Conservation (phyloP, 108 stramenopile species). For the Cyclotella distinguenda region DNA sequence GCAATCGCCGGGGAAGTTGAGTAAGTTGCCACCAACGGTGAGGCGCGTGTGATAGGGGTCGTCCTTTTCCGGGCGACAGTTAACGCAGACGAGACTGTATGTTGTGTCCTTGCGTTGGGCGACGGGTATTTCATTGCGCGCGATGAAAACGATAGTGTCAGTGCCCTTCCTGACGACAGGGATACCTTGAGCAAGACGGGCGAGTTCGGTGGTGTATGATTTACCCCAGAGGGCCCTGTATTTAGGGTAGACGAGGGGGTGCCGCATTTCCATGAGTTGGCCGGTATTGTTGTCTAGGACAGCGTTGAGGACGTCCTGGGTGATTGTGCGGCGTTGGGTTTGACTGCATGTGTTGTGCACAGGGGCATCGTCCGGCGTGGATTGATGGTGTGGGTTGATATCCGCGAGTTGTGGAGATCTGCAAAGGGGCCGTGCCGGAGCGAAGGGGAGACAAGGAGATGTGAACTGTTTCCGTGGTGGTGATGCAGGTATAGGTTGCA, state of each 20-base stretch:
- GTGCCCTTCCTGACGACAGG: background rate
- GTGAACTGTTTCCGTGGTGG: too few relatives aligned
- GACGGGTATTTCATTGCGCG: slow-evolving; percentile 14
- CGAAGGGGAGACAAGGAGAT: too few relatives aligned
- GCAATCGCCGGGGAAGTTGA: slow-evolving; percentile 13
- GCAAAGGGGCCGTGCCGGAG: too few relatives aligned
- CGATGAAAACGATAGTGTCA: slow-evolving; percentile 26
- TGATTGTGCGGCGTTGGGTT: background rate
- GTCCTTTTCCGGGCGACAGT: slow-evolving; percentile 27
- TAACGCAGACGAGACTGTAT: slow-evolving; percentile 21
- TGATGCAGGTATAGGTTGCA: too few relatives aligned
- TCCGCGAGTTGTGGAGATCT: too few relatives aligned
- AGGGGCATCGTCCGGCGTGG: background rate
- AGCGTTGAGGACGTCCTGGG: background rate
- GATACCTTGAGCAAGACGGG: slow-evolving; percentile 11
- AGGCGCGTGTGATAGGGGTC: slow-evolving; percentile 3
- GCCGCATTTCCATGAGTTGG: slow-evolving; percentile 2
- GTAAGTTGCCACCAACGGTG: slow-evolving; percentile 41
- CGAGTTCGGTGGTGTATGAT: slow-evolving; percentile 9
- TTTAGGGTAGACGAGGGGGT: background rate
- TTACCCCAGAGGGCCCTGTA: slow-evolving; percentile 1
- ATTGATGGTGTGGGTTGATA: too few relatives aligned
- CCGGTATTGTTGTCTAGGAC: slow-evolving; percentile 15
- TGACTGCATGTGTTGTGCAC: background rate
- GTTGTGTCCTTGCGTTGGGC: slow-evolving; percentile 10